Conservation (phyloP, 305 asterid genomes). For the Fraxinus angustifolia region DNA sequence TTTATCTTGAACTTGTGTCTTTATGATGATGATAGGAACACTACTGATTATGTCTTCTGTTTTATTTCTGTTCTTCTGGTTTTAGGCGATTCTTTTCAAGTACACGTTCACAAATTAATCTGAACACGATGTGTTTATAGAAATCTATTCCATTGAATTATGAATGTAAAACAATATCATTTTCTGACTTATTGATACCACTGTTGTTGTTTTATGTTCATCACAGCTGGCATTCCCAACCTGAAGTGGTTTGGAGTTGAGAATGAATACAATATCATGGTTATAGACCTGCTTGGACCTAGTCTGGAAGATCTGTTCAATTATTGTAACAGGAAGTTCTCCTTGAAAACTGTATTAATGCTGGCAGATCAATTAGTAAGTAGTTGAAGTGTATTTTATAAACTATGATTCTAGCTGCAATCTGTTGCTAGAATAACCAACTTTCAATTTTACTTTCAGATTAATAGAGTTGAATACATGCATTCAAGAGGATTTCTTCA, state of each 20-base stretch:
- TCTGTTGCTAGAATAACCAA: neutral
- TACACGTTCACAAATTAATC: neutral
- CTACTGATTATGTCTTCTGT: neutral
- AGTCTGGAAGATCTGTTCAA: constrained; percentile 60
- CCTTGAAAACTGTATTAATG: constrained; percentile 55
- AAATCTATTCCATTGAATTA: neutral
- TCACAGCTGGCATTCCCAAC: constrained; percentile 50
- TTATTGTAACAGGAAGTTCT: constrained; percentile 51
- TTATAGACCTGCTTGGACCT: constrained; percentile 61
- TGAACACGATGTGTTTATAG: neutral
- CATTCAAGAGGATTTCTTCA: constrained; percentile 63
- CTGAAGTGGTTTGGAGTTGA: constrained; percentile 62
- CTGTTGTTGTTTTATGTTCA: constrained; percentile 10
- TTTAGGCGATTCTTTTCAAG: neutral
- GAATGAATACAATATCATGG: constrained; percentile 56
- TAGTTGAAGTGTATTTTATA: neutral
- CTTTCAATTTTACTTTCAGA: constrained; percentile 24
- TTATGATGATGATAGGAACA: neutral
- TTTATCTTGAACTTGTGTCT: neutral
- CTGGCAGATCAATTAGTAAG: constrained; percentile 58
- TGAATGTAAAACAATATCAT: neutral
- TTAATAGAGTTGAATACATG: constrained; percentile 63
- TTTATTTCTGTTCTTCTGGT: neutral
- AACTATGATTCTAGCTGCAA: neutral
- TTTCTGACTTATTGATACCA: neutral